Percentiles rank a stretch among this genome's conserved stretches.
Conservation (phyloP, 169 alveolate genomes). For the Plasmodium knowlesi region DNA sequence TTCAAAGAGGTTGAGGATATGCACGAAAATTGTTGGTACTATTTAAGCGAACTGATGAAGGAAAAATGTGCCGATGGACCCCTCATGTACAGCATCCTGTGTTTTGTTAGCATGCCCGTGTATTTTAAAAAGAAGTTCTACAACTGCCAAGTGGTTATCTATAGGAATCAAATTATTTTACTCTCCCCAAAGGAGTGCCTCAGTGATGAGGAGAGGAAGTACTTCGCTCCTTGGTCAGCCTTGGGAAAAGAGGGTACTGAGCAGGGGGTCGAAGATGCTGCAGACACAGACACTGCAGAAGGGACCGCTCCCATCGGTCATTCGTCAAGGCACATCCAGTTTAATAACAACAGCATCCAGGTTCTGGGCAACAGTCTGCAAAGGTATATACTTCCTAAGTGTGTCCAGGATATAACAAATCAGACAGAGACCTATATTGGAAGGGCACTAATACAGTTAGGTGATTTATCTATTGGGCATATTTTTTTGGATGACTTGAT, state of each 20-base stretch:
- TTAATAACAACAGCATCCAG: neutral
- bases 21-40: constrained; percentile 61
- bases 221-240: constrained; percentile 2
- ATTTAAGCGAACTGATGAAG: constrained; percentile 34
- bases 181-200: constrained; percentile 59
- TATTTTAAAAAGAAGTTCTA: constrained; percentile 49
- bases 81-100: constrained; percentile 33
- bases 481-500: constrained; percentile 53
- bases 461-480: neutral
- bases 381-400: constrained; percentile 18
- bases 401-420: constrained; percentile 40
- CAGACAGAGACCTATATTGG: constrained; percentile 74
- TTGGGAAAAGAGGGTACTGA: neutral
- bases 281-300: neutral
- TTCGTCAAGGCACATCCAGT: neutral
- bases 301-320: neutral
- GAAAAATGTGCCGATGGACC: constrained; percentile 13
- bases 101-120: constrained; percentile 75
- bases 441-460: neutral
- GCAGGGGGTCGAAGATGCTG: neutral
- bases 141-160: constrained; percentile 41
- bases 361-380: neutral
- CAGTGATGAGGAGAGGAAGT: constrained; percentile 16
- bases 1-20: constrained; percentile 71
- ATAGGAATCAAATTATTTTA: constrained; percentile 47